Percentiles rank a stretch among this genome's conserved stretches.
Conservation (phyloP, 352 stramenopile genomes). For the Phytophthora pistaciae region DNA sequence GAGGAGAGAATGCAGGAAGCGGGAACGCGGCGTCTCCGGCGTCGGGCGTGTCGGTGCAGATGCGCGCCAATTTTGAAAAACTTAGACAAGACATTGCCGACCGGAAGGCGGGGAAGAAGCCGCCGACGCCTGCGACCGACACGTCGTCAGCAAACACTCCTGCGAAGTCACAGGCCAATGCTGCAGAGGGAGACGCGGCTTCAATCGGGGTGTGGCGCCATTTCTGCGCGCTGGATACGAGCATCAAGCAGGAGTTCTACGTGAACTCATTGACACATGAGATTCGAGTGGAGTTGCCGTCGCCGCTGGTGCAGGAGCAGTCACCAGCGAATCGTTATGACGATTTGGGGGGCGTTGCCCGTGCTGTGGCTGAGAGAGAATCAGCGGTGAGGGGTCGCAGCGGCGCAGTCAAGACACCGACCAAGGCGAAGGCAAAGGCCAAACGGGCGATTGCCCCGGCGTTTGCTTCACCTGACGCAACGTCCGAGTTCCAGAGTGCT, state of each 20-base stretch:
- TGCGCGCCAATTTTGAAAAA: conserved; percentile 82
- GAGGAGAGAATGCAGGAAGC: conserved; percentile 27
- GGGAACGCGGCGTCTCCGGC: conserved; percentile 41
- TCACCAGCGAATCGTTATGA: conserved; percentile 66
- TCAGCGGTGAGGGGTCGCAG: conserved; percentile 5
- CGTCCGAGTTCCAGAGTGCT: conserved; percentile 40
- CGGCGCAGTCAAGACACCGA: conserved; percentile 13
- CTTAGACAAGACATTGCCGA: conserved; percentile 76
- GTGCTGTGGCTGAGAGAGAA: conserved; percentile 34
- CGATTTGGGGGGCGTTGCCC: conserved; percentile 36
- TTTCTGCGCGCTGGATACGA: conserved; percentile 64
- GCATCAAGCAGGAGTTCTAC: conserved; percentile 75
- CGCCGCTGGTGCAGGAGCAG: conserved; percentile 57
- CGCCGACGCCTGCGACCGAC: conserved; percentile 22
- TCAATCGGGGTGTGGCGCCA: conserved; percentile 73
- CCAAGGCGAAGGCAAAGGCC: conserved; percentile 33
- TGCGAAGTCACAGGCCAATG: conserved; percentile 21
- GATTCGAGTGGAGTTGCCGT: conserved; percentile 71
- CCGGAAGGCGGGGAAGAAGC: conserved; percentile 53
- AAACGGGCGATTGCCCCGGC: conserved; percentile 48
- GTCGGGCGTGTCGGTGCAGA: conserved; percentile 54
- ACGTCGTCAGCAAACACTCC: conserved; percentile 23
- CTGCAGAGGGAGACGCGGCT: conserved; percentile 18
- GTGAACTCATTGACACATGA: conserved; percentile 81
- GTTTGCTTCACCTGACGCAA: conserved; percentile 55